Evolutionary conservation across 2,329 filamentous ascomycete genomes (phyloP).

Genomic region (Chrysoporthe austroafricana): DNA sequence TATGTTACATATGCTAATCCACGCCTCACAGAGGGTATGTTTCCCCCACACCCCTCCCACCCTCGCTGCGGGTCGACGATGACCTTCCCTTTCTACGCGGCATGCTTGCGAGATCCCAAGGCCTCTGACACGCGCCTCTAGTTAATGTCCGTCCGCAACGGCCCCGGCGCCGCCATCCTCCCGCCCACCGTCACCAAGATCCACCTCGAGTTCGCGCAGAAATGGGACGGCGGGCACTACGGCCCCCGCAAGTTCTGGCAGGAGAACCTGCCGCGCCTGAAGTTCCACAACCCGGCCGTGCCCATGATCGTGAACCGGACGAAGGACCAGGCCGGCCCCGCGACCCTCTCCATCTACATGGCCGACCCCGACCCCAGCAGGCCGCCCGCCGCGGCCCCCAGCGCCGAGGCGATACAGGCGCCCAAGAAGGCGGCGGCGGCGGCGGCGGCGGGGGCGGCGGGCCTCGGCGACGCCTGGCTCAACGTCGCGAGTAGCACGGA

Average conservation of each 20-base stretch:
- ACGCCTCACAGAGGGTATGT: conserved; percentile 47
- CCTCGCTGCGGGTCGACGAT: background rate
- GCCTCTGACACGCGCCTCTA: conserved; percentile 42
- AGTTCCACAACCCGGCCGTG: conserved; percentile 89
- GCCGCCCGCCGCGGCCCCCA: background rate
- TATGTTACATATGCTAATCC: conserved; percentile 31
- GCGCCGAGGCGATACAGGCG: background rate
- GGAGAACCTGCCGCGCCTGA: conserved; percentile 79
- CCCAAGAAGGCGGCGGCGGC: conserved; percentile 7
- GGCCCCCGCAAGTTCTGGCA: conserved; percentile 87
- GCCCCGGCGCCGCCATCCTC: conserved; percentile 81
- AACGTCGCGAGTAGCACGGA: conserved; percentile 43
- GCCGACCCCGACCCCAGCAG: conserved; percentile 32
- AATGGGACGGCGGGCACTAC: conserved; percentile 68
- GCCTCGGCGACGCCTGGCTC: conserved; percentile 25
- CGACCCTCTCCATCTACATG: conserved; percentile 69
- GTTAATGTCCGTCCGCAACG: conserved; percentile 76
- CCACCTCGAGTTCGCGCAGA: conserved; percentile 71
- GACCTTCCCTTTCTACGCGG: background rate
- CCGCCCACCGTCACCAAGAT: conserved; percentile 76
- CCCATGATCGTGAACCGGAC: conserved; percentile 81
- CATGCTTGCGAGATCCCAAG: background rate
- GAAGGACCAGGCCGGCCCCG: conserved; percentile 55
- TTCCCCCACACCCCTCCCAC: conserved; percentile 19
- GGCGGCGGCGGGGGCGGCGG: background rate